Evolutionary conservation across 2,329 filamentous ascomycete species (phyloP).

Genomic region (Ceratocystis colombiana): DNA sequence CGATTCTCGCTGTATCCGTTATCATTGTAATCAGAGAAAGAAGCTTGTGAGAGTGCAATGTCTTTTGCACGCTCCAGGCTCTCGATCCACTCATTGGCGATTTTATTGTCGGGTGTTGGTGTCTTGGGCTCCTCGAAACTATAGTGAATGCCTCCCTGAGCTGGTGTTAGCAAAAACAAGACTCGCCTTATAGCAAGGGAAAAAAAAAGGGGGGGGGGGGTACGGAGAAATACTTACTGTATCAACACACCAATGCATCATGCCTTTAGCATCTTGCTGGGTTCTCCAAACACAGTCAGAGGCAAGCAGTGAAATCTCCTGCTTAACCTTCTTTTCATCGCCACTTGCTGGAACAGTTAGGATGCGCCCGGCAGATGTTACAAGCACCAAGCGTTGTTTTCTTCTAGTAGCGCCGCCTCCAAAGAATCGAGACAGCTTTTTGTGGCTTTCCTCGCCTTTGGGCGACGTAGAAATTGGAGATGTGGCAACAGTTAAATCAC

Average conservation of each 20-base stretch:
- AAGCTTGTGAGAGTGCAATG: constrained; percentile 63
- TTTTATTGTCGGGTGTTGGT: constrained; percentile 45
- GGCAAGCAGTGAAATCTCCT: constrained; percentile 74
- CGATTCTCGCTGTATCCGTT: constrained; percentile 58
- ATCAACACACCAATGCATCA: constrained; percentile 82
- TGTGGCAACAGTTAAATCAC: constrained; percentile 76
- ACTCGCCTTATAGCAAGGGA: not conserved
- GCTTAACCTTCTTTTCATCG: constrained; percentile 90
- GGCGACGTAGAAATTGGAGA: constrained; percentile 61
- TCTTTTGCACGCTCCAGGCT: constrained; percentile 78
- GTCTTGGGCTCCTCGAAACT: constrained; percentile 89
- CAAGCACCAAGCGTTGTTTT: constrained; percentile 82
- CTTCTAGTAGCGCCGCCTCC: constrained; percentile 86
- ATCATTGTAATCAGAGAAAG: constrained; percentile 55
- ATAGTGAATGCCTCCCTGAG: constrained; percentile 74
- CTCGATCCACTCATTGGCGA: constrained; percentile 83
- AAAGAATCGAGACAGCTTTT: constrained; percentile 90
- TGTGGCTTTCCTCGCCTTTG: constrained; percentile 63
- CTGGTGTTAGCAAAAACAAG: constrained; percentile 14
- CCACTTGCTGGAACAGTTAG: constrained; percentile 84
- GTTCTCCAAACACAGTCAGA: constrained; percentile 69
- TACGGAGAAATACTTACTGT: constrained; percentile 56
- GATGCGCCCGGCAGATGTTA: constrained; percentile 83
- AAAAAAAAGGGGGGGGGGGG: not conserved
- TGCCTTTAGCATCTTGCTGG: constrained; percentile 74